Base-by-base conservation (phyloP, 2,329 filamentous ascomycete species). In the Bretziella fagacearum region DNA sequence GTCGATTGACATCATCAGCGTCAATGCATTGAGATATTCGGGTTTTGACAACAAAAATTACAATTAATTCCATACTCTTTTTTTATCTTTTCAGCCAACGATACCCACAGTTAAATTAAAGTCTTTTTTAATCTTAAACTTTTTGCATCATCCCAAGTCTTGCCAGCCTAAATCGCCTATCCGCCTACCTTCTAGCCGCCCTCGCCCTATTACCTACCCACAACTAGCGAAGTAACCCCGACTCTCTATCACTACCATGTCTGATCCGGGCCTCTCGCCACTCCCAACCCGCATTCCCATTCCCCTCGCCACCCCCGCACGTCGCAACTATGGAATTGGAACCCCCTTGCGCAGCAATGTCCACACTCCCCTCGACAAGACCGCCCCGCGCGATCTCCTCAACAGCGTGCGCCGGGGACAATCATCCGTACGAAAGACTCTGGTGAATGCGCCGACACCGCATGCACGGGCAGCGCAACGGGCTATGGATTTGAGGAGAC, bases 391-490 rank as follows among this genome's bases (percentile, higher is more conserved):
- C 22, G 60, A 64, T 15, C 55, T 63, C 26, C 58, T 63, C 40
- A 63, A 62, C 44, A 65, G 63, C 2, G 54, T 62, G 26, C 56
- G 62, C 11, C 61, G 61, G 26, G 66, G 65, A 8, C 63, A 65
- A 33, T 66, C 67, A 7, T 49, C 44, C 18, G 52, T 44, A 7
- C 50, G 44, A 13, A 35, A 35, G 20, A 33, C 27, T 1, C 23
- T 22, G 3, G 39, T 48, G 52, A 63, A 66, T 58, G 62, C 63
- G 10, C 63, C 67, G 2, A 79, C 76, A 15, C 76, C 76, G 0
- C 76, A 80, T 56, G 74, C 70, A 40, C 70, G 70, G 54, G 75
- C 74, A 8, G 76, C 76, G 36, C 69, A 68, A 41, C 66, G 71
- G 39, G 69, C 74, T 26, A 65, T 79, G 45, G 68, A 77, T 53